Conservation (phyloP, 2,329 filamentous ascomycete genomes). For the Juglanconis oblonga region DNA sequence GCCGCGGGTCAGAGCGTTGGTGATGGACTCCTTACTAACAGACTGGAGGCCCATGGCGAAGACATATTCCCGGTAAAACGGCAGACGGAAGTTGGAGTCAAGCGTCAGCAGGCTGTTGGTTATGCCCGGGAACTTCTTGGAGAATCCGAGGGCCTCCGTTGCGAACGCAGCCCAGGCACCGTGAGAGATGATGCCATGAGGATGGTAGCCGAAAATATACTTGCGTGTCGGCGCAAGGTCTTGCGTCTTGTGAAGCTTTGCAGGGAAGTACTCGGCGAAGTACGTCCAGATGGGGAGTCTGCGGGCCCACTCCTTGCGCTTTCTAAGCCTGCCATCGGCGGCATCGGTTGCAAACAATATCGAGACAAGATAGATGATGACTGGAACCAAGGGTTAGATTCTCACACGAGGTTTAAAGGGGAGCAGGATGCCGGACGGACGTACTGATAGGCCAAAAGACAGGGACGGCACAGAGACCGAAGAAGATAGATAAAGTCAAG, state of each 20-base stretch:
- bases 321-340: constrained; percentile 70
- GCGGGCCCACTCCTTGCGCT: constrained; percentile 73
- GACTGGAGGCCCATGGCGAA: constrained; percentile 82
- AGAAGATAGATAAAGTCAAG: constrained; percentile 75
- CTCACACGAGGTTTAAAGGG: no score
- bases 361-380: constrained; percentile 77
- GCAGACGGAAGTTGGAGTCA: constrained; percentile 93
- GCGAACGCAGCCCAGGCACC: constrained; percentile 92
- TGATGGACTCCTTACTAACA: constrained; percentile 87
- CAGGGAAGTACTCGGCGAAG: constrained; percentile 91
- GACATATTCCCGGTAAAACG: constrained; percentile 93
- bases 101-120: constrained; percentile 90
- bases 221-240: constrained; percentile 77
- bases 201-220: constrained; percentile 97
- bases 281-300: constrained; percentile 76
- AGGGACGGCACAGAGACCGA: constrained; percentile 86
- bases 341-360: constrained; percentile 76
- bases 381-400: neutral
- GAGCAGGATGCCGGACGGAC: neutral
- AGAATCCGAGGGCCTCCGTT: constrained; percentile 86
- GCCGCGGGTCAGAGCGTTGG: constrained; percentile 79
- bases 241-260: constrained; percentile 79
- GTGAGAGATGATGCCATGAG: constrained; percentile 95
- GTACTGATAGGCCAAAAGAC: constrained; percentile 74
- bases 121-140: constrained; percentile 86